These are phyloP conservation scores for Manihot esculenta DNA, from an alignment of 441 rosid genomes.

Conservation along the genomic window DNA sequence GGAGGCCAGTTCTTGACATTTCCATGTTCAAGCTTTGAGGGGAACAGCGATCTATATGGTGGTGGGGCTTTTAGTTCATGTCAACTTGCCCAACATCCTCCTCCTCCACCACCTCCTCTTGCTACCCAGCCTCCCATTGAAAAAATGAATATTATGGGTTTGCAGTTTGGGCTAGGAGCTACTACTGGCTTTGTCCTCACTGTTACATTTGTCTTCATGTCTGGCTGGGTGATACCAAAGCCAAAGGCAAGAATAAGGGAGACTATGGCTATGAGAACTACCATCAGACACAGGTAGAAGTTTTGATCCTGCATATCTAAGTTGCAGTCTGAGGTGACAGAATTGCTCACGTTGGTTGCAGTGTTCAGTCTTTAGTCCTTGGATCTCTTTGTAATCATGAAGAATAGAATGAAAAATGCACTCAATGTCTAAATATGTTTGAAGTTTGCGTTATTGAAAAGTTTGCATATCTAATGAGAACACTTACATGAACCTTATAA, in stretches of 20 bases:
- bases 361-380: not conserved
- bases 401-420: not conserved
- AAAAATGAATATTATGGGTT: not conserved
- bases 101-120: no score
- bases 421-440: no score
- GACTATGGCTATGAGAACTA: no score
- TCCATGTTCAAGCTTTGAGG: conserved; percentile 61
- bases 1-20: conserved; percentile 65
- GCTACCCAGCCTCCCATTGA: not conserved
- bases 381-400: not conserved
- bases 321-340: not conserved
- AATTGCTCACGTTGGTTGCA: not conserved
- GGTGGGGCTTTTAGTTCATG: conserved; percentile 25
- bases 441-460: not conserved
- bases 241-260: no score
- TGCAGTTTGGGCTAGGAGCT: conserved; percentile 2
- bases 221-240: not conserved
- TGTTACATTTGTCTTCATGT: not conserved
- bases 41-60: conserved; percentile 45
- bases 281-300: not conserved
- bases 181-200: conserved; percentile 1
- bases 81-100: not conserved
- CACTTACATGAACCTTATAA: not conserved
- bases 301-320: not conserved
- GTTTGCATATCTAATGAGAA: not conserved